A percentile compares a stretch with the other conserved stretches of the same genome.
Evolutionary conservation across 768 basidiomycete species (phyloP).

Genomic region (Lentinus brumalis): DNA sequence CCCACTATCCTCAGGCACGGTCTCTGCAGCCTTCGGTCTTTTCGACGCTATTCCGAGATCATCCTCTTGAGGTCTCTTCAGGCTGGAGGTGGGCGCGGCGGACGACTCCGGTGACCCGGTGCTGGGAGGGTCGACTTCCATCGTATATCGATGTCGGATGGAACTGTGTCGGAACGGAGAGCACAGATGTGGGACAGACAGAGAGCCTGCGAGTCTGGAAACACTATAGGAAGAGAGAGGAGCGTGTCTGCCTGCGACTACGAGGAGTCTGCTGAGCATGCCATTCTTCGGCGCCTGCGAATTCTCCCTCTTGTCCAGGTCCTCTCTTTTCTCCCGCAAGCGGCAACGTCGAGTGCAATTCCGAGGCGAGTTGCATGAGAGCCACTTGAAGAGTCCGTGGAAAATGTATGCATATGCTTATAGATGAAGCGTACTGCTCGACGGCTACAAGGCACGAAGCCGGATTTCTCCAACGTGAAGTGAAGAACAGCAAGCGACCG

Average conservation of each 20-base stretch:
- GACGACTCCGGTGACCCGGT: not conserved
- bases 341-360: too few relatives aligned
- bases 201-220: not conserved
- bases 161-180: too few relatives aligned
- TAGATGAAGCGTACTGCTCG: too few relatives aligned
- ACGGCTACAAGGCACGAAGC: too few relatives aligned
- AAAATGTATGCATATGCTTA: too few relatives aligned
- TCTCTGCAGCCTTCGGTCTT: constrained; percentile 8
- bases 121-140: constrained; percentile 9
- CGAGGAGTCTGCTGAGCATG: constrained; percentile 13
- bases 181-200: not conserved
- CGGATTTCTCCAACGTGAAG: too few relatives aligned
- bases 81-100: not conserved
- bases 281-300: not conserved
- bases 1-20: not conserved
- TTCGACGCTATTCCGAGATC: constrained; percentile 3
- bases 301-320: not conserved
- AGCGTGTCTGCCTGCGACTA: not conserved
- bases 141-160: not conserved
- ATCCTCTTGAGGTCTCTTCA: constrained; percentile 14
- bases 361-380: too few relatives aligned
- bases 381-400: too few relatives aligned
- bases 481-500: too few relatives aligned
- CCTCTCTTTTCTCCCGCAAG: too few relatives aligned
- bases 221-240: not conserved